Base-by-base conservation (phyloP, 805 yeast species). In the Saccharomycopsis olivae region DNA sequence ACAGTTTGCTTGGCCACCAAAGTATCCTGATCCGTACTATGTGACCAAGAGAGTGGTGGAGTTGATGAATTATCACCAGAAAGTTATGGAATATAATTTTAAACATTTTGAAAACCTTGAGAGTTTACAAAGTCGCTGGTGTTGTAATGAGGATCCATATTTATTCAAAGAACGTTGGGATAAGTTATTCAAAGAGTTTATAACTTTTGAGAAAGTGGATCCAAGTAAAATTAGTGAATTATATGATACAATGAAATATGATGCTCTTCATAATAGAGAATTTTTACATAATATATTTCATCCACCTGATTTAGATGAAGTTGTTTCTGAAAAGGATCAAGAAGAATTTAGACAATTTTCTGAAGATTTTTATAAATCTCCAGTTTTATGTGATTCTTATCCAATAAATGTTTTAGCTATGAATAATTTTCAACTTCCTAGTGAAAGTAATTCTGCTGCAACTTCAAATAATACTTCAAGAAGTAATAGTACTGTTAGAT, bases 1-100 rank as follows among this genome's bases (percentile, higher is more conserved):
- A 1, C 96, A 92, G 55, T 92, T 92, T 59, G 84, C 98, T 0
- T 92, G 99, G 99, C 98, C 99, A 1, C 84, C 92, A 15, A 86
- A 86, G 56, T 87, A 92, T 84, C 97, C 98, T 0, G 94, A 92
- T 55, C 99, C 99, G 2, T 89, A 86, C 54, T 75, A 78, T 36
- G 98, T 92, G 13, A 84, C 94, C 51, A 84, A 86, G 54, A 68
- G 96, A 47, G 98, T 92, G 20, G 95, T 92, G 31, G 96, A 87
- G 53, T 67, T 92, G 53, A 89, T 92, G 97, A 86, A 78, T 58
- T 87, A 81, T 60, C 96, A 92, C 57, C 77, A 77, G 29, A 72
- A 69, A 50, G 75, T 92, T 38, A 77, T 92, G 94, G 79, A 77
- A 40, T 72, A 78, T 59, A 88, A 88, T 54, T 86, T 79, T 52